A percentile compares a stretch with the other conserved stretches of the same genome.
Evolutionary conservation across 2,329 filamentous ascomycete genomes (phyloP).

Genomic region (Fusarium decemcellulare): DNA sequence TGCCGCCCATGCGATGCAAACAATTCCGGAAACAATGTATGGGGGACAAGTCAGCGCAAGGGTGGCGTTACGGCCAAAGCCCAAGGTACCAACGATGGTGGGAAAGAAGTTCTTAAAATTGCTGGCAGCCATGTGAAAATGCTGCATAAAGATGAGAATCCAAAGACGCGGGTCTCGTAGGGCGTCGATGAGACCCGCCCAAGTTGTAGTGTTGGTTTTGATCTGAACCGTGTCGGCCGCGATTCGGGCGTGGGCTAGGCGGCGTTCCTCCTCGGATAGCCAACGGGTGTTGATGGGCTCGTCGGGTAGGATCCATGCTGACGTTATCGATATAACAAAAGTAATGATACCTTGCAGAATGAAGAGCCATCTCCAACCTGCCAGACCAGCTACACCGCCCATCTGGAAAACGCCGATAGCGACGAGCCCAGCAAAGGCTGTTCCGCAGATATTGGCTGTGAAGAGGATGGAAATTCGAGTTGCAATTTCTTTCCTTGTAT

Average conservation of each 20-base stretch:
- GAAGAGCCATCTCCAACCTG: slow-evolving; percentile 63
- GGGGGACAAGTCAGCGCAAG: background rate
- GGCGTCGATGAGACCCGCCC: slow-evolving; percentile 60
- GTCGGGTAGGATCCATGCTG: slow-evolving; percentile 46
- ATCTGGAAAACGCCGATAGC: slow-evolving; percentile 57
- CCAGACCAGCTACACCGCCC: slow-evolving; percentile 38
- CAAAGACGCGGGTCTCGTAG: slow-evolving; percentile 47
- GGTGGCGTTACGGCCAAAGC: background rate
- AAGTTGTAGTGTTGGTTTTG: slow-evolving; percentile 55
- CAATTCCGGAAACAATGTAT: background rate
- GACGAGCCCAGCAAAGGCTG: slow-evolving; percentile 59
- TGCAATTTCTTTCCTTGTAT: slow-evolving; percentile 63
- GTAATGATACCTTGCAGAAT: slow-evolving; percentile 72
- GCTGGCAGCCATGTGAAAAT: slow-evolving; percentile 1
- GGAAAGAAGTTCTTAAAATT: slow-evolving; percentile 52
- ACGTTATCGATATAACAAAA: slow-evolving; percentile 36
- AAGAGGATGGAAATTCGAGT: slow-evolving; percentile 60
- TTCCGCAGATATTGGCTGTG: slow-evolving; percentile 52
- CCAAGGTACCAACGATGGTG: background rate
- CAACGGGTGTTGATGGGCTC: slow-evolving; percentile 59
- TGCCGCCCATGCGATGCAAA: slow-evolving; percentile 26
- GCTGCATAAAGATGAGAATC: slow-evolving; percentile 10
- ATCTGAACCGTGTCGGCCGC: slow-evolving; percentile 58
- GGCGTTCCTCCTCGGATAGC: slow-evolving; percentile 59
- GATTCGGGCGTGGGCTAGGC: slow-evolving; percentile 38